These are phyloP conservation scores for Psilocybe azurescens DNA, from an alignment of 768 basidiomycete genomes.

Conservation along the genomic window DNA sequence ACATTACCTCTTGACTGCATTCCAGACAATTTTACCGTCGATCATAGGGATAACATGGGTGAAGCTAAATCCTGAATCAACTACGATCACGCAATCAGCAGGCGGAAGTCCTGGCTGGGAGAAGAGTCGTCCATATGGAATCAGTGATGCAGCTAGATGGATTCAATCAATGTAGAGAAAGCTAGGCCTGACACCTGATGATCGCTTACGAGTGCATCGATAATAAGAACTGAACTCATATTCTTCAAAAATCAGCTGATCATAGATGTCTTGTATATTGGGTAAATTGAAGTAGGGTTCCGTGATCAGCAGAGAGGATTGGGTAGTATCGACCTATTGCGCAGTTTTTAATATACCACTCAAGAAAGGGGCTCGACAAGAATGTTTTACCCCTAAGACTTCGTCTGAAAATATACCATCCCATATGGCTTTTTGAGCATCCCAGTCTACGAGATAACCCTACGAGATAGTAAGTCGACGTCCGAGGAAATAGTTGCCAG, in stretches of 20 bases:
- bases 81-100: conserved; percentile 81
- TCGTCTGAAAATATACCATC: conserved; percentile 84
- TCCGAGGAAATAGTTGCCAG: conserved; percentile 15
- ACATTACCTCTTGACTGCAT: conserved; percentile 78
- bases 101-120: conserved; percentile 46
- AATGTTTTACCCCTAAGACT: conserved; percentile 60
- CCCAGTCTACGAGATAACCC: conserved; percentile 96
- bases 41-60: conserved; percentile 91
- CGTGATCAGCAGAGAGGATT: conserved; percentile 82
- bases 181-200: conserved; percentile 10
- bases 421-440: conserved; percentile 94
- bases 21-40: conserved; percentile 75
- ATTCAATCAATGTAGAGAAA: conserved; percentile 17
- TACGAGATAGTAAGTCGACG: conserved; percentile 37
- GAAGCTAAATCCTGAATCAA: conserved; percentile 94
- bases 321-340: conserved; percentile 70
- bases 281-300: conserved; percentile 96
- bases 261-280: conserved; percentile 90
- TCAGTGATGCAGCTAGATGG: conserved; percentile 74
- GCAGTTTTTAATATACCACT: conserved; percentile 7
- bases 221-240: conserved; percentile 89
- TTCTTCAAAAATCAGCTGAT: conserved; percentile 96
- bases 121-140: conserved; percentile 80
- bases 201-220: conserved; percentile 77
- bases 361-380: conserved; percentile 6